These are phyloP conservation scores for Symbiodinium pilosum DNA, from an alignment of 73 alveolate genomes.

Conservation along the genomic window DNA sequence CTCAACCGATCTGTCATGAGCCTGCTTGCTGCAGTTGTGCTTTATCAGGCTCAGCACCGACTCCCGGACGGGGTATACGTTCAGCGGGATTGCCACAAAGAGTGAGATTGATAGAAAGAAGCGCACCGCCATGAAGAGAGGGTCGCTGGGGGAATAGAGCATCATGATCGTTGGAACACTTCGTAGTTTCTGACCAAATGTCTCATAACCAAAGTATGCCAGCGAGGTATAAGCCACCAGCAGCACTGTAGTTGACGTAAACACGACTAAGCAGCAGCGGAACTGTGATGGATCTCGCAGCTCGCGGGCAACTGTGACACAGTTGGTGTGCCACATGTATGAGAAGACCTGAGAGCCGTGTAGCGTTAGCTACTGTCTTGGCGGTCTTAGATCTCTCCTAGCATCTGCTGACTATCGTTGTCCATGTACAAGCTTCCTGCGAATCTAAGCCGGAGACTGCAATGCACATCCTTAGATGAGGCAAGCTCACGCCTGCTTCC, in stretches of 20 bases:
- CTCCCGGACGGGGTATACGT: conserved; percentile 76
- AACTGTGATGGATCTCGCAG: conserved; percentile 14
- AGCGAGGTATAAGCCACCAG: conserved; percentile 33
- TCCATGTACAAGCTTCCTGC: too few relatives aligned
- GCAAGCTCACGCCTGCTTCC: too few relatives aligned
- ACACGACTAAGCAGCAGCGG: conserved; percentile 7
- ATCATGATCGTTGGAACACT: conserved; percentile 29
- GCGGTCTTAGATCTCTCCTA: too few relatives aligned
- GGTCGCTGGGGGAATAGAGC: conserved; percentile 6
- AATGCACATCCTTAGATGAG: background rate
- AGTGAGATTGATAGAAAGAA: conserved; percentile 34
- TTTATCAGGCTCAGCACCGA: conserved; percentile 31
- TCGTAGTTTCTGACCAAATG: conserved; percentile 22
- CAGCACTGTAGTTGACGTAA: conserved; percentile 14
- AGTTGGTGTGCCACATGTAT: conserved; percentile 71
- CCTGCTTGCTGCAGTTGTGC: background rate
- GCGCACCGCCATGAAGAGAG: conserved; percentile 19
- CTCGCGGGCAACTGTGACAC: conserved; percentile 81
- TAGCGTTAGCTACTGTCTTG: too few relatives aligned
- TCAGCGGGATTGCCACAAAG: conserved; percentile 67
- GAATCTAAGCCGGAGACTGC: background rate
- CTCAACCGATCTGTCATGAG: background rate
- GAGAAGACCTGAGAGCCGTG: conserved; percentile 54
- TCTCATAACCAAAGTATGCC: conserved; percentile 46
- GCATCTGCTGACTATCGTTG: too few relatives aligned